phyloP scores from a whole-genome alignment of 495 filamentous ascomycete genomes.

The Polyplosphaeria fusca region DNA sequence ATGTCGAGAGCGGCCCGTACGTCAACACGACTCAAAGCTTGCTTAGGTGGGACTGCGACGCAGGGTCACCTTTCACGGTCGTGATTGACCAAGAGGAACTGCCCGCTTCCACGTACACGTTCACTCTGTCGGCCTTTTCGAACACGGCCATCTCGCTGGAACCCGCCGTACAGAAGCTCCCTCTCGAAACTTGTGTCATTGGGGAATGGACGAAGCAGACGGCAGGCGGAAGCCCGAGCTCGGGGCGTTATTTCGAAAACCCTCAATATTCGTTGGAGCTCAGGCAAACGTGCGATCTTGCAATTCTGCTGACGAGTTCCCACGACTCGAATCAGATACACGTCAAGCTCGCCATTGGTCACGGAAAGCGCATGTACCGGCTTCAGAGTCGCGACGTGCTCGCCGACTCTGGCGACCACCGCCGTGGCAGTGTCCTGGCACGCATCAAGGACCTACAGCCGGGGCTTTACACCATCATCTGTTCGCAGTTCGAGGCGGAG shows the following conservation, averaged over 20 bases:
- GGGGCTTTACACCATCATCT: conserved; percentile 82
- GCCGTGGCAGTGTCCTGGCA: conserved; percentile 69
- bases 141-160: conserved; percentile 55
- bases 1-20: conserved; percentile 69
- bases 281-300: conserved; percentile 53
- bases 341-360: conserved; percentile 75
- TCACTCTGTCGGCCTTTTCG: conserved; percentile 82
- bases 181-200: conserved; percentile 51
- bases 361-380: conserved; percentile 63
- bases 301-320: conserved; percentile 67
- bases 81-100: conserved; percentile 77
- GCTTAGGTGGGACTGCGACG: conserved; percentile 64
- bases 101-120: conserved; percentile 64
- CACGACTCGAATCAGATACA: conserved; percentile 65
- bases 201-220: conserved; percentile 73
- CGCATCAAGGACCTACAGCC: conserved; percentile 54
- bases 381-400: conserved; percentile 75
- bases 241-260: conserved; percentile 71
- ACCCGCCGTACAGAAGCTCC: conserved; percentile 57
- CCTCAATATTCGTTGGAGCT: conserved; percentile 76
- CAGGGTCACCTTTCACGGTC: conserved; percentile 64
- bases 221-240: conserved; percentile 78
- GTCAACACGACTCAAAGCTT: conserved; percentile 93
- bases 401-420: conserved; percentile 77
- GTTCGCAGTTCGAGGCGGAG: conserved; percentile 79